Conservation (phyloP, 1,284 basidiomycete species). For the Marasmius fiardii region DNA sequence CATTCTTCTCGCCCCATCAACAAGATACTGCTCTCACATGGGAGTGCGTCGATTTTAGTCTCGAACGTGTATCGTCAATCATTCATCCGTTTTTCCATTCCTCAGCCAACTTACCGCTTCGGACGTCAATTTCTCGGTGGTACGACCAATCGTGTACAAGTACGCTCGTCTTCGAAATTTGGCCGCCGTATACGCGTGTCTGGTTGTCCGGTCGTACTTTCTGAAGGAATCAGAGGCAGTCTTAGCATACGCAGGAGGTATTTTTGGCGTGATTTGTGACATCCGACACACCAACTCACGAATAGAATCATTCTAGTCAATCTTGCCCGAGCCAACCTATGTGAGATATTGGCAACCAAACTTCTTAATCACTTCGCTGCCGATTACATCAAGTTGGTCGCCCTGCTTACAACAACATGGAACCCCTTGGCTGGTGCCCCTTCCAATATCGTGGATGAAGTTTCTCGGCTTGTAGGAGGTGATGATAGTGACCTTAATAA, state of each 20-base stretch:
- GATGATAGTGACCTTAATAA: constrained; percentile 52
- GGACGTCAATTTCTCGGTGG: constrained; percentile 80
- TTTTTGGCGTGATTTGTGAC: constrained; percentile 35
- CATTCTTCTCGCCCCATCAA: constrained; percentile 9
- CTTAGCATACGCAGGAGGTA: constrained; percentile 70
- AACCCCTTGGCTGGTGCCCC: constrained; percentile 81
- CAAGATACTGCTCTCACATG: constrained; percentile 76
- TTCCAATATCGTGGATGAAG: constrained; percentile 57
- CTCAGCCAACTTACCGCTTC: constrained; percentile 73
- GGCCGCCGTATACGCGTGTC: constrained; percentile 70
- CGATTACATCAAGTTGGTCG: constrained; percentile 70
- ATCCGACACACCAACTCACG: not conserved
- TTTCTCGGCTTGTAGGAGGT: constrained; percentile 52
- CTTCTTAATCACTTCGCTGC: constrained; percentile 72
- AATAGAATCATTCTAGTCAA: constrained; percentile 15
- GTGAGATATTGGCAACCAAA: constrained; percentile 84
- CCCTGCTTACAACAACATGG: constrained; percentile 77
- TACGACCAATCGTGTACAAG: constrained; percentile 77
- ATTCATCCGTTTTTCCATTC: constrained; percentile 2
- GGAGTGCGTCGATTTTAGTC: constrained; percentile 56
- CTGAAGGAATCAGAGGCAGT: constrained; percentile 42
- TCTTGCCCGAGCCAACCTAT: constrained; percentile 67
- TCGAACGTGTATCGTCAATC: not conserved
- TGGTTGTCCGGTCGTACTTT: constrained; percentile 63
- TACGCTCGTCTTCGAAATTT: constrained; percentile 75